Conservation (phyloP, 306 rosid genomes). For the Trichosanthes truncata region DNA sequence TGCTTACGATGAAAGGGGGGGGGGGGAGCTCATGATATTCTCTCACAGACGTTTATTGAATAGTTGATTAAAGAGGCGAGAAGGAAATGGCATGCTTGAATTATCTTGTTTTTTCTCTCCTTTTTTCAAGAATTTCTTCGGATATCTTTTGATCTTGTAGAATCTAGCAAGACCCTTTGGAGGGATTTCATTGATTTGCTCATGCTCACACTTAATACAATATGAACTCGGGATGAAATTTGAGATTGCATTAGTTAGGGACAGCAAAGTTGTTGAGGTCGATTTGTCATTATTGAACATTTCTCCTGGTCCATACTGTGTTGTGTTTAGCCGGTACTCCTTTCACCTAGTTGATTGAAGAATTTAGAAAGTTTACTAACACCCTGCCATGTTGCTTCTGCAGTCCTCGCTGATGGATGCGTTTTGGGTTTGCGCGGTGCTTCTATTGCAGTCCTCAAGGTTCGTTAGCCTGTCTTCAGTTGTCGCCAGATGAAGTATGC, state of each 20-base stretch:
- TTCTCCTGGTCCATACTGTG: background rate
- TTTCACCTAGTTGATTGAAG: background rate
- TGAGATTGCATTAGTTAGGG: background rate
- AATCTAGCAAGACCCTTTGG: background rate
- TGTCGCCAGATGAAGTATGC: background rate
- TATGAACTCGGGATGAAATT: background rate
- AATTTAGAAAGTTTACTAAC: background rate
- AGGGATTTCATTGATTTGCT: background rate
- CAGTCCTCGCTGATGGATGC: conserved; percentile 11
- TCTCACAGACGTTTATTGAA: too few species aligned
- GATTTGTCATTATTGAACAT: background rate
- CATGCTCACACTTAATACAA: background rate
- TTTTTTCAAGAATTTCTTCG: too few species aligned
- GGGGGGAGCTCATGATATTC: too few species aligned
- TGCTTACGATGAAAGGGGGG: too few species aligned
- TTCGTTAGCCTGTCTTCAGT: background rate
- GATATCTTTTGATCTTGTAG: too few species aligned
- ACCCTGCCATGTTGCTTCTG: background rate
- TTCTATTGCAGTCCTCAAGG: background rate
- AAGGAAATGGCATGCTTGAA: too few species aligned
- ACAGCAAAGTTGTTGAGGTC: background rate
- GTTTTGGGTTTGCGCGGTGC: background rate
- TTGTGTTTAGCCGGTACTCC: background rate
- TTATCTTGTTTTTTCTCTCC: too few species aligned
- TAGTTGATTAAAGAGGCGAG: too few species aligned